phyloP scores from a whole-genome alignment of 2,329 filamentous ascomycete species.

The Colletotrichum endophyticum region DNA sequence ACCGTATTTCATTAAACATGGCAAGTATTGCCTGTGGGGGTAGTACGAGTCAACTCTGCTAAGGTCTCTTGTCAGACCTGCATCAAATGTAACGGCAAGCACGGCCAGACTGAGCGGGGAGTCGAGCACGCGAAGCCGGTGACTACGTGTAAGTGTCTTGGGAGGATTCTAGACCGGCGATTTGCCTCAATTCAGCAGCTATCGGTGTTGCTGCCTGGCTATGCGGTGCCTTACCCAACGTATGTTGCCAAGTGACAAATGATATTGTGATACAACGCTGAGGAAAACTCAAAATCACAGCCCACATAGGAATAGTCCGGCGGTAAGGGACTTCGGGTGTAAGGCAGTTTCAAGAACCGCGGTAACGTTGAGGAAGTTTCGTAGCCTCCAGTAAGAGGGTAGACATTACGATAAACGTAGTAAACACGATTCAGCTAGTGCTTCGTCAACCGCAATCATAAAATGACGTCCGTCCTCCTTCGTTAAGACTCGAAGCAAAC shows the following conservation, averaged over 20 bases:
- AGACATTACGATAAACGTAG: not conserved
- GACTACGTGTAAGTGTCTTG: not conserved
- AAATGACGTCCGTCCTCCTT: not conserved
- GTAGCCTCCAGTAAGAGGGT: not conserved
- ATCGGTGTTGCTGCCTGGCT: not conserved
- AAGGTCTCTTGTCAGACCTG: not conserved
- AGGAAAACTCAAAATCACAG: not conserved
- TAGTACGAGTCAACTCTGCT: not conserved
- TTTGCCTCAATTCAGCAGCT: not conserved
- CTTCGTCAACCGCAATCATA: not conserved
- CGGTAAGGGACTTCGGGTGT: not conserved
- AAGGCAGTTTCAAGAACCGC: not conserved
- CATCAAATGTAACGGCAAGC: not conserved
- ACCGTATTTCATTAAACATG: not conserved
- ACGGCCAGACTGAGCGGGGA: not conserved
- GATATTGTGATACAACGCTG: not conserved
- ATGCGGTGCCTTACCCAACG: not conserved
- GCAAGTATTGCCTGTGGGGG: not conserved
- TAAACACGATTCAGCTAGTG: not conserved
- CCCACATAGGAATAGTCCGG: not conserved
- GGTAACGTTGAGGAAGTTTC: not conserved
- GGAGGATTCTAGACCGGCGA: not conserved
- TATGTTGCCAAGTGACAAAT: not conserved
- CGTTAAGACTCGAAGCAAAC: not conserved
- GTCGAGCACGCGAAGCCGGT: not conserved